These are phyloP conservation scores for Gnetum montanum DNA, from an alignment of 75 land plant genomes.

Conservation along the genomic window DNA sequence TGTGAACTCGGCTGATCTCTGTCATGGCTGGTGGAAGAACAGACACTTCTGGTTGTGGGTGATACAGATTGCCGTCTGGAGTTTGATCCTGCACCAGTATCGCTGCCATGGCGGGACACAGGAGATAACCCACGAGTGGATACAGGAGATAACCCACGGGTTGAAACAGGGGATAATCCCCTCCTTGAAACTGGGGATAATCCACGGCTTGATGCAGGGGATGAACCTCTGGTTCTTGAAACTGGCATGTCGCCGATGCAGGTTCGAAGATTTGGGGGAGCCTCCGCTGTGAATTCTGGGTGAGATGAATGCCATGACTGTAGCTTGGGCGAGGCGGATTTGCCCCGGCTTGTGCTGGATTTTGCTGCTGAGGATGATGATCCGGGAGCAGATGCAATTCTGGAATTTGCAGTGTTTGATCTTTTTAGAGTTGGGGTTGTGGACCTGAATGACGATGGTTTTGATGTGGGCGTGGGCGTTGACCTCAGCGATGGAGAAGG, in stretches of 20 bases:
- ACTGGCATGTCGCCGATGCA: constrained; percentile 52
- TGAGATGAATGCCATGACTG: constrained; percentile 56
- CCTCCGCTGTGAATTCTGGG: constrained; percentile 61
- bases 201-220: constrained; percentile 9
- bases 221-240: constrained; percentile 41
- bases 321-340: constrained; percentile 68
- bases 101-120: constrained; percentile 42
- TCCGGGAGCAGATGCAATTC: constrained; percentile 13
- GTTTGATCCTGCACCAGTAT: constrained; percentile 9
- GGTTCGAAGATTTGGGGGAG: constrained; percentile 87
- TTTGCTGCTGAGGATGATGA: constrained; percentile 36
- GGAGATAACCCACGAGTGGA: constrained; percentile 18
- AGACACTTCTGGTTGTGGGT: constrained; percentile 61
- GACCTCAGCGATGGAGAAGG: constrained; percentile 22
- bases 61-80: constrained; percentile 45
- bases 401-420: constrained; percentile 28
- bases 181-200: constrained; percentile 38
- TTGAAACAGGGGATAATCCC: constrained; percentile 20
- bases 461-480: constrained; percentile 53
- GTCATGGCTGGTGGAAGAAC: constrained; percentile 50
- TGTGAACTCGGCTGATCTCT: constrained; percentile 42
- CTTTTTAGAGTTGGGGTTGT: constrained; percentile 65
- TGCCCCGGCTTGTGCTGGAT: constrained; percentile 38
- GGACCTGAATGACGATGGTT: constrained; percentile 34
- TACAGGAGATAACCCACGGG: constrained; percentile 1